Evolutionary conservation across 2,329 filamentous ascomycete genomes (phyloP).

Genomic region (Fusarium globosum): DNA sequence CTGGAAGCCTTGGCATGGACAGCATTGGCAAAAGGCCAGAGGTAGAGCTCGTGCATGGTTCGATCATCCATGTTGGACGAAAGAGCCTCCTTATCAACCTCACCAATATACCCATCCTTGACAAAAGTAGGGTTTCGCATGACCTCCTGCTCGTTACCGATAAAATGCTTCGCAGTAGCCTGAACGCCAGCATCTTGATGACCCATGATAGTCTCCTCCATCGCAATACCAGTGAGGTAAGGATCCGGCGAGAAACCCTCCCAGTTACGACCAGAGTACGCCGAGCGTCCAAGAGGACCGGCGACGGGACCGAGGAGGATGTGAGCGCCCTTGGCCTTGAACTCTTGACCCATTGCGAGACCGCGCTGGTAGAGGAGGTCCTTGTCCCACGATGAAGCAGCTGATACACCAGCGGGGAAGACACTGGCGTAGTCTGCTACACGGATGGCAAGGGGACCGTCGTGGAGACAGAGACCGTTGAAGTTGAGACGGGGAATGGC

Average conservation of each 20-base stretch:
- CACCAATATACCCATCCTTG: constrained; percentile 41
- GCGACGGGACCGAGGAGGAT: constrained; percentile 65
- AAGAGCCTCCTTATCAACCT: constrained; percentile 46
- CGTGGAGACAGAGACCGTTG: constrained; percentile 55
- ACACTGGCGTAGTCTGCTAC: constrained; percentile 58
- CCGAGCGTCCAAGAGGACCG: constrained; percentile 55
- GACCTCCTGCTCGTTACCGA: constrained; percentile 52
- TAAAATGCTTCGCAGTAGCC: constrained; percentile 54
- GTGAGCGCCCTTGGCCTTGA: constrained; percentile 78
- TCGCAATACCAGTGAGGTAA: constrained; percentile 69
- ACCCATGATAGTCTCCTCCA: constrained; percentile 50
- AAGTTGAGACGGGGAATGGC: constrained; percentile 56
- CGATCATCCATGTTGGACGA: constrained; percentile 66
- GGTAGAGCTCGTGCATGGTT: constrained; percentile 65
- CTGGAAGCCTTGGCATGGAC: constrained; percentile 48
- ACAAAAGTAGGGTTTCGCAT: constrained; percentile 46
- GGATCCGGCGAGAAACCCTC: constrained; percentile 73
- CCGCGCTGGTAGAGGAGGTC: constrained; percentile 74
- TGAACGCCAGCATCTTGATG: constrained; percentile 53
- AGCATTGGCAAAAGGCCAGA: constrained; percentile 51
- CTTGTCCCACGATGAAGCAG: constrained; percentile 73
- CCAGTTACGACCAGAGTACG: constrained; percentile 71
- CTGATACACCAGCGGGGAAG: constrained; percentile 69
- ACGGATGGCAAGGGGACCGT: constrained; percentile 49
- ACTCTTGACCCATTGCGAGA: constrained; percentile 64